Evolutionary conservation across 2,329 filamentous ascomycete genomes (phyloP), one percentile per base, ranked within the genome.

Genomic region (Diaporthe citri): DNA sequence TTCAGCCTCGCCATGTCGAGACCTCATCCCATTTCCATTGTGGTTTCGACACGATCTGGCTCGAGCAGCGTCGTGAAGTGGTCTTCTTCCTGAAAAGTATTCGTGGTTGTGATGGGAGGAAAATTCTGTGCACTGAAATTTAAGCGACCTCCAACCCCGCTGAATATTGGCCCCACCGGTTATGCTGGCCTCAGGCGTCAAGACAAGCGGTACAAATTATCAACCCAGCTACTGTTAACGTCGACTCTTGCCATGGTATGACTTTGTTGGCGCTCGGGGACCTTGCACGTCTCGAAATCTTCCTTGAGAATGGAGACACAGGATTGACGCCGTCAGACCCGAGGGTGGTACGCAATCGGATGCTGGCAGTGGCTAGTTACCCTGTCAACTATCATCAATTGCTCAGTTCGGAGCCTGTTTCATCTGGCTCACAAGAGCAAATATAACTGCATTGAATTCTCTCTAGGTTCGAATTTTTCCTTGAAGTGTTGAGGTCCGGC

Each of bases 41-140:
- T 71, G 36, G 55, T 39, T 10, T 56, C 31, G 71, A 39, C 60
- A 56, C 46, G n/a, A 15, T 8, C 22, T 52, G 66, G 28, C 55
- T 34, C 46, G 36, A 55, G 4, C 43, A 64, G 41, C 28, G 34
- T 59, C 34, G 70, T 39, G 71, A 51, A 64, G 36, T 20, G 6
- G 25, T 41, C 60, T 41, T 51, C 31, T 62, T 9, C 17, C 5
- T 5, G 28, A n/a, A 36, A 55, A 56, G 28, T 71, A 56, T 36
- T 75, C 17, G 48, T 57, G 43, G 52, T 56, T 52, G 52, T 70
- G 43, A 36, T 55, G 57, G n/a, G 59, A 72, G 36, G 71, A 73
- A 57, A 73, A 66, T 71, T 75, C 60, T 75, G 71, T 73, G 62
- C 74, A 73, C 71, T 56, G 43, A 64, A 73, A 70, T 73, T 75